Conservation (phyloP, 1,284 basidiomycete genomes). For the Termitomyces sp. region DNA sequence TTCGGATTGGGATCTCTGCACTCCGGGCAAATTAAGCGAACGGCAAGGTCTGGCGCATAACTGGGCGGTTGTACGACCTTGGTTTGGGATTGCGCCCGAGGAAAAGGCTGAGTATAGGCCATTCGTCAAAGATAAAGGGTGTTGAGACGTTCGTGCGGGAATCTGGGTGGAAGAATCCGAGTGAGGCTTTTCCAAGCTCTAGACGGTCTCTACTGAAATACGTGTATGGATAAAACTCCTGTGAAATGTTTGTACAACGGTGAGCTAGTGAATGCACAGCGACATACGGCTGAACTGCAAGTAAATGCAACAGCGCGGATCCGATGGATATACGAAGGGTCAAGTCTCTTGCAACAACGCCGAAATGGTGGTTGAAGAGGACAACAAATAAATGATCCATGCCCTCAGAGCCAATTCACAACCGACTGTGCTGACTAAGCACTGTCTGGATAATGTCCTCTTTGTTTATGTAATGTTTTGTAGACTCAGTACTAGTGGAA, state of each 20-base stretch:
- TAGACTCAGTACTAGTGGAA: no score
- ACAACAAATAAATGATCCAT: conserved; percentile 4
- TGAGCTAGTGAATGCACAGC: neutral
- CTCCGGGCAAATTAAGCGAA: conserved; percentile 91
- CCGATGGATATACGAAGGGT: neutral
- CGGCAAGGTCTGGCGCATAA: conserved; percentile 78
- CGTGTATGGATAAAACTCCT: conserved; percentile 8
- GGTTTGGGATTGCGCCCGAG: conserved; percentile 50
- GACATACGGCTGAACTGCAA: conserved; percentile 9
- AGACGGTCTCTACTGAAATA: conserved; percentile 4
- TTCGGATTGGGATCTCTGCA: conserved; percentile 91
- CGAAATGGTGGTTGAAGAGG: conserved; percentile 9
- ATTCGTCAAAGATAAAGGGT: conserved; percentile 23
- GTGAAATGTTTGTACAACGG: conserved; percentile 15
- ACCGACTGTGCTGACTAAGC: conserved; percentile 1
- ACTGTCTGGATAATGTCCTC: neutral
- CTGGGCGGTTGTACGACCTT: conserved; percentile 50
- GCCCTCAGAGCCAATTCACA: neutral
- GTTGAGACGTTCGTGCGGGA: conserved; percentile 17
- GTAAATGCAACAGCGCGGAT: conserved; percentile 7
- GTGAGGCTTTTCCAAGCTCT: conserved; percentile 5
- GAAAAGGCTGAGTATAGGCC: conserved; percentile 63
- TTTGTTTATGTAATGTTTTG: no score
- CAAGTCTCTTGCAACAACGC: conserved; percentile 8
- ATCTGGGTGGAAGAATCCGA: neutral